phyloP scores from a whole-genome alignment of 169 alveolate genomes.

The Plasmodium billcollinsi region DNA sequence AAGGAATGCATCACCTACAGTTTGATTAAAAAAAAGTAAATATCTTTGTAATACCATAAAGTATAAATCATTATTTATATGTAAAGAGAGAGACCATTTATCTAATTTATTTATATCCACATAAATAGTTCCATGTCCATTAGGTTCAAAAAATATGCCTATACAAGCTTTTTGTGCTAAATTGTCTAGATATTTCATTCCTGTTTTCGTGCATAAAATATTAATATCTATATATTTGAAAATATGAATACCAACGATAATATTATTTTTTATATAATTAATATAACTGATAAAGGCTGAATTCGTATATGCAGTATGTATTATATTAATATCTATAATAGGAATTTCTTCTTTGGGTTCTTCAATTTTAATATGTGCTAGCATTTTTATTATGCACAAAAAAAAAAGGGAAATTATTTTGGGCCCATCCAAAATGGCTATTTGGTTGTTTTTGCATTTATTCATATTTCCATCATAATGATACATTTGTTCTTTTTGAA shows the following conservation, averaged over 20 bases:
- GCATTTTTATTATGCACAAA: slow-evolving; percentile 54
- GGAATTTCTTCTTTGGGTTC: slow-evolving; percentile 7
- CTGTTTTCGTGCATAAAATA: slow-evolving; percentile 77
- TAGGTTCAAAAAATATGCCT: slow-evolving; percentile 82
- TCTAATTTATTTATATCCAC: slow-evolving; percentile 24
- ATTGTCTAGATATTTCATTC: slow-evolving; percentile 79
- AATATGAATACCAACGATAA: background rate
- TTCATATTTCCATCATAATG: background rate
- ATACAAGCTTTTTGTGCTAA: slow-evolving; percentile 75
- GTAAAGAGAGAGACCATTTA: slow-evolving; percentile 27
- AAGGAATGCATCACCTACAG: slow-evolving; percentile 78
- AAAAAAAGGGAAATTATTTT: slow-evolving; percentile 73
- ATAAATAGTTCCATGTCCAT: slow-evolving; percentile 84
- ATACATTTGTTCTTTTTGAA: no score
- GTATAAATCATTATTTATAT: slow-evolving; percentile 15
- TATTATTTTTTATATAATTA: slow-evolving; percentile 7
- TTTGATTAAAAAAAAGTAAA: slow-evolving; percentile 71
- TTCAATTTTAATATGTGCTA: slow-evolving; percentile 27
- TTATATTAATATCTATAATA: slow-evolving; percentile 25
- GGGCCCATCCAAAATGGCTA: slow-evolving; percentile 79
- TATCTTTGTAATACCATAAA: slow-evolving; percentile 60
- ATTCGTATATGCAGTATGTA: slow-evolving; percentile 70
- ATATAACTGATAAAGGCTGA: slow-evolving; percentile 23
- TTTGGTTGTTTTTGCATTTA: background rate
- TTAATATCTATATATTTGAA: slow-evolving; percentile 70